A percentile compares a stretch with the other conserved stretches of the same genome.
phyloP scores from a whole-genome alignment of 768 basidiomycete genomes.

The Mycena polygramma region DNA sequence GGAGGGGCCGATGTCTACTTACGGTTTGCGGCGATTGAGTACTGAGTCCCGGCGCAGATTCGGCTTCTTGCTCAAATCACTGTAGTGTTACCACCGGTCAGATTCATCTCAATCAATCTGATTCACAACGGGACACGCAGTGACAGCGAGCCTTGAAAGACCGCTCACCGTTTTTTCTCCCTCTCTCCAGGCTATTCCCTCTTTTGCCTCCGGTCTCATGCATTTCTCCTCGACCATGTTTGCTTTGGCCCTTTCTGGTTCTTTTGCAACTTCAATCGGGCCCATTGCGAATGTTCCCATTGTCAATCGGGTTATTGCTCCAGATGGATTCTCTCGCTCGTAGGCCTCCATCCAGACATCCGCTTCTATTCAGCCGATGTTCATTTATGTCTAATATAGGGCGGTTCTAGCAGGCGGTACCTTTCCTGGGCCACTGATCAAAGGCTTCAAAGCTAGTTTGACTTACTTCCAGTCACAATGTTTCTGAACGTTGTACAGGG shows the following conservation, averaged over 20 bases:
- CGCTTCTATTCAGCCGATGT: conserved; percentile 35
- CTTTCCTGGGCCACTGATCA: conserved; percentile 44
- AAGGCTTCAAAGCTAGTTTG: conserved; percentile 47
- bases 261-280: conserved; percentile 42
- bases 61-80: too few relatives aligned
- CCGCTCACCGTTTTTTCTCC: too few relatives aligned
- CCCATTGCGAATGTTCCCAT: conserved; percentile 53
- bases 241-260: conserved; percentile 38
- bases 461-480: background rate
- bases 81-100: too few relatives aligned
- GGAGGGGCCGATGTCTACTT: too few relatives aligned
- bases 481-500: conserved; percentile 45
- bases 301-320: conserved; percentile 58
- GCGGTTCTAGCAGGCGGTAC: conserved; percentile 47
- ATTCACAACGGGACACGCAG: too few relatives aligned
- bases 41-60: too few relatives aligned
- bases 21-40: too few relatives aligned
- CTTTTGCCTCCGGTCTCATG: conserved; percentile 23
- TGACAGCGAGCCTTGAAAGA: too few relatives aligned
- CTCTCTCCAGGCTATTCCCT: conserved; percentile 9
- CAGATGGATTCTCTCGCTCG: conserved; percentile 64
- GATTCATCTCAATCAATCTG: too few relatives aligned
- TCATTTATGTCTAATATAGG: background rate
- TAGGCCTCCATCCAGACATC: conserved; percentile 38
- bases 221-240: background rate